These are phyloP conservation scores for Phytophthora vignae DNA, from an alignment of 352 stramenopile genomes.

Conservation along the genomic window DNA sequence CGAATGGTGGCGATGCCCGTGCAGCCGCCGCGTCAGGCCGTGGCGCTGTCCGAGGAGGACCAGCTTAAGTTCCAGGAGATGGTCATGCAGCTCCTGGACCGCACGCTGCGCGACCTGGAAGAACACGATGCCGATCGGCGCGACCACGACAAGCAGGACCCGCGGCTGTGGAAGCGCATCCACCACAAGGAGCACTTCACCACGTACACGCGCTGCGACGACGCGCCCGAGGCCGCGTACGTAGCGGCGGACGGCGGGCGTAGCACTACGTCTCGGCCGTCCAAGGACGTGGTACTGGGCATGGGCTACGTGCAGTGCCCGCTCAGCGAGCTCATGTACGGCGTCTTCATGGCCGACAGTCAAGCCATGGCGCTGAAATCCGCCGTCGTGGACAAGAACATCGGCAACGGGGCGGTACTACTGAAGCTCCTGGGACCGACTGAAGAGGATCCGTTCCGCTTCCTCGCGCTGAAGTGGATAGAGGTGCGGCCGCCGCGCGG, in stretches of 20 bases:
- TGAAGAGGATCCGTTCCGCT: conserved; percentile 53
- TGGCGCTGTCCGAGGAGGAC: conserved; percentile 34
- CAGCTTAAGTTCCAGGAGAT: conserved; percentile 49
- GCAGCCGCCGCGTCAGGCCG: conserved; percentile 28
- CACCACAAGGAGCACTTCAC: conserved; percentile 42
- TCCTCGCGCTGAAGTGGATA: conserved; percentile 53
- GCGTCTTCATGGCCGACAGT: conserved; percentile 39
- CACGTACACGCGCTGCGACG: conserved; percentile 41
- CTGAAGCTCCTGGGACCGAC: conserved; percentile 42
- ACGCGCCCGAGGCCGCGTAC: conserved; percentile 39
- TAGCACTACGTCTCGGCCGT: conserved; percentile 37
- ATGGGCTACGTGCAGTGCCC: conserved; percentile 54
- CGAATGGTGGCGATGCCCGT: conserved; percentile 26
- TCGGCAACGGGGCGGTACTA: conserved; percentile 47
- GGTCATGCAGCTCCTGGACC: conserved; percentile 47
- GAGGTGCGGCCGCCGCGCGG: conserved; percentile 36
- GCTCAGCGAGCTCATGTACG: conserved; percentile 58
- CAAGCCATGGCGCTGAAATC: conserved; percentile 41
- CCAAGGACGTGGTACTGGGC: conserved; percentile 50
- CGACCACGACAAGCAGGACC: conserved; percentile 38
- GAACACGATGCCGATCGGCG: conserved; percentile 39
- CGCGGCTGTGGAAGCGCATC: conserved; percentile 44
- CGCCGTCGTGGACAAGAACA: conserved; percentile 46
- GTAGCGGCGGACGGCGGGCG: conserved; percentile 34
- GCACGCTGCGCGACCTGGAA: conserved; percentile 45